Base-by-base conservation (phyloP, 2,329 filamentous ascomycete genomes). In the Tolypocladium paradoxum region DNA sequence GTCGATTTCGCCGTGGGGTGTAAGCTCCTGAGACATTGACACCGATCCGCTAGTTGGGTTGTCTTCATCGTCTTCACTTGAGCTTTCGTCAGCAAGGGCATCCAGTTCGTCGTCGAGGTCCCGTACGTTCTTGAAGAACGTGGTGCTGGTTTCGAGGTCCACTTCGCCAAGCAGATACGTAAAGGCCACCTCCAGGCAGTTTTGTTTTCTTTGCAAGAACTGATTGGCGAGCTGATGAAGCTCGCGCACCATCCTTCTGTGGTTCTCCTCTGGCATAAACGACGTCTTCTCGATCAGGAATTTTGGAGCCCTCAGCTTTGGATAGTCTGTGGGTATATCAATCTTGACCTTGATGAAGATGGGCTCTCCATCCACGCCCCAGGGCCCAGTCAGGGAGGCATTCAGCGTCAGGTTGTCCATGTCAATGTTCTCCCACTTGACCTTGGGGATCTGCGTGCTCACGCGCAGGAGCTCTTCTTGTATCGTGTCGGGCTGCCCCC, bases 51-150 rank as follows among this genome's bases (percentile, higher is more conserved):
- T 76, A 2, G 75, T 65, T 0, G 75, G 74, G 12, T 79, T 77
- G 27, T 77, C 73, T 47, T 73, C 73, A 38, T 90, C 88, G 24
- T 91, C 88, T 58, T 91, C 88, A 61, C 88, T 95, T 3, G 90
- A 96, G 59, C 88, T 92, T 58, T 93, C 89, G 54, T 88, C 87
- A 33, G 74, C 77, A 36, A 83, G 67, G 3, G 71, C 80, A 54
- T 77, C 79, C 6, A 80, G 62, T 48, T 76, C 75, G 61, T 82
- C 76, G 52, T 81, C 81, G 8, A 83, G 67, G 58, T 87, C 84
- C 58, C 83, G 77, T 12, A 85, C 80, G 56, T 81, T 81, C 57
- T 82, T 81, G 62, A 85, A 83, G 56, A 81, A 78, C 0, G 76
- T 78, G 7, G 80, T 81, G 61, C 81, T 84, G 45, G 72, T 74